Evolutionary conservation across 371 early-diverging fungal species (phyloP).

Genomic region (Funneliformis caledonium): DNA sequence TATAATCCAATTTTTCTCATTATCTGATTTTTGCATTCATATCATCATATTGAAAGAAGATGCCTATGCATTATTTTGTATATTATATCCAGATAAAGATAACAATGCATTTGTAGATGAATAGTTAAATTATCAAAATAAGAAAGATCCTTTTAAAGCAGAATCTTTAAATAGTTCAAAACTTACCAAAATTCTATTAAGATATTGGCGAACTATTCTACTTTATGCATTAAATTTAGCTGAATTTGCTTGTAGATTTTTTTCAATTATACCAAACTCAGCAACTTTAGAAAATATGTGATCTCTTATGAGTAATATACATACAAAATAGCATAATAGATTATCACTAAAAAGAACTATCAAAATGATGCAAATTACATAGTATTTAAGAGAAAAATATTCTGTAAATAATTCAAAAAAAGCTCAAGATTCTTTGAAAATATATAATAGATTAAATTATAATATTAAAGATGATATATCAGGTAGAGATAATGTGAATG

Average conservation of each 20-base stretch:
- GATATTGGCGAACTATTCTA: background rate
- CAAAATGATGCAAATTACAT: background rate
- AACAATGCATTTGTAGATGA: background rate
- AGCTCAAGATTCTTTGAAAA: too few species aligned
- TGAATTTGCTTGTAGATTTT: background rate
- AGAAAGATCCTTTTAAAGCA: background rate
- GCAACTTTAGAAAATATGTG: background rate
- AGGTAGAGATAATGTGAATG: too few species aligned
- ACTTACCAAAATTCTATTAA: background rate
- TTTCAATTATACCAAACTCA: background rate
- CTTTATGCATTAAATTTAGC: background rate
- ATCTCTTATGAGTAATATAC: background rate
- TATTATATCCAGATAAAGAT: background rate
- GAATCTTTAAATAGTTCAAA: background rate
- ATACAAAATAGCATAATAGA: background rate
- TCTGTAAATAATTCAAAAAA: too few species aligned
- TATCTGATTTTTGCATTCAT: background rate
- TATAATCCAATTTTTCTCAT: background rate
- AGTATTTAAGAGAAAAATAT: background rate
- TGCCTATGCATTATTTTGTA: background rate
- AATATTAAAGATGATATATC: too few species aligned
- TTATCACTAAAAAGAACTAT: background rate
- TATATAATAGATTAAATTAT: too few species aligned
- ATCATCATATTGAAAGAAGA: background rate
- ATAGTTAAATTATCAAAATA: background rate